These are phyloP conservation scores for Rubia balearica DNA, from an alignment of 305 asterid genomes.

Conservation along the genomic window DNA sequence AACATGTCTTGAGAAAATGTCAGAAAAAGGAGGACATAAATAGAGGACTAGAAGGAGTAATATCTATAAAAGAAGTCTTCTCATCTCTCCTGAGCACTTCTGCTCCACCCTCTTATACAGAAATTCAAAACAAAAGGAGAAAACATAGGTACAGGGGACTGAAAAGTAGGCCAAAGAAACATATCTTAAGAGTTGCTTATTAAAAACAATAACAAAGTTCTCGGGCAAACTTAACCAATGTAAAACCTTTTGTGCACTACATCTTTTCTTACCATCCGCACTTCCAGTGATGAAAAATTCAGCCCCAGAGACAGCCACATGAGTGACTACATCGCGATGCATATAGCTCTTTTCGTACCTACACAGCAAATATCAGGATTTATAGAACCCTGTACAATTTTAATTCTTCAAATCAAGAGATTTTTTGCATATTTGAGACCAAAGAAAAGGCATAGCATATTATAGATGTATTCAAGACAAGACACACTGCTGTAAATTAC, in stretches of 20 bases:
- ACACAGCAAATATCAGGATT: constrained; percentile 12
- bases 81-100: not conserved
- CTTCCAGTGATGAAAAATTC: constrained; percentile 95
- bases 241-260: constrained; percentile 7
- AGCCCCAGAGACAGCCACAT: constrained; percentile 88
- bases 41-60: too few species aligned
- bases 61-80: not conserved
- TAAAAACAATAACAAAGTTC: not conserved
- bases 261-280: constrained; percentile 58
- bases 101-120: not conserved
- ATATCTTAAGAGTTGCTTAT: not conserved
- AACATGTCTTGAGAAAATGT: too few species aligned
- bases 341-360: constrained; percentile 99
- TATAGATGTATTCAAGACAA: not conserved
- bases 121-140: too few species aligned
- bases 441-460: not conserved
- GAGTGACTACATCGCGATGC: constrained; percentile 98
- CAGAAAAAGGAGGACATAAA: too few species aligned
- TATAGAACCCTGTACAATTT: constrained; percentile 5
- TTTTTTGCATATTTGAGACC: not conserved
- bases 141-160: not conserved
- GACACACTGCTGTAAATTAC: too few species aligned
- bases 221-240: not conserved
- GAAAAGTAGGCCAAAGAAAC: not conserved
- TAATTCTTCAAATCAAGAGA: not conserved